Base-by-base conservation (phyloP, 2,329 filamentous ascomycete species). In the Allantophomopsis cytisporea region DNA sequence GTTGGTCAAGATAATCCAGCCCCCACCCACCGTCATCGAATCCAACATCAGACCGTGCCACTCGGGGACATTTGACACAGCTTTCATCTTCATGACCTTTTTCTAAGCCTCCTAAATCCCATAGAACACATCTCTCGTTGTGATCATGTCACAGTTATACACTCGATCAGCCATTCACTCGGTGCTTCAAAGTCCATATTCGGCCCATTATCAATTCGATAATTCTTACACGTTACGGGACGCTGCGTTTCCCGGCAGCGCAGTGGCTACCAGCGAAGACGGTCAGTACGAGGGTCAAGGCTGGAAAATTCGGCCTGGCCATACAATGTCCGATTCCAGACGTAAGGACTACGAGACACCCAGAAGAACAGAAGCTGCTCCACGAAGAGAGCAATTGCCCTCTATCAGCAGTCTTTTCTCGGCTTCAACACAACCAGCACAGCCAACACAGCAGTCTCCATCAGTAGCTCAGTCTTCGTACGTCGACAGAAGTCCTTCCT, bases 401-500 rank as follows among this genome's bases (percentile, higher is more conserved):
- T 48, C 55, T 12, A 39, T 58, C 33, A 58, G 51, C 39, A 56
- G 54, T 42, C 36, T 58, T 7, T 17, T 34, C 31, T 34, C 23
- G 5, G 23, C 23, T 28, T 7, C 54, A 57, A 49, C 50, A 43
- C 35, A 30, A 33, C 46, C 49, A 17, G 41, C 46, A 35, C 23
- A 28, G 23, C 8, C 49, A 17, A 41, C 46, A 35, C 23, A 28
- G 23, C 23, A 28, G 23, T 34, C 16, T 34, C 31, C 31, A 15
- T 12, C 7, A 3, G 31, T 3, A 5, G 31, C 16, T 15, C 47
- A 46, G 31, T 51, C 53, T n/a, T 47, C 54, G 23, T 55, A 51
- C 41, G 51, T 50, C 14, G 53, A 56, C 30, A 43, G 45, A 16
- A 57, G 52, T 35, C 54, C 55, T 10, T 36, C 45, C n/a, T 56